Percentiles rank a stretch among this genome's conserved stretches.
Conservation (phyloP, 2,329 filamentous ascomycete genomes). For the Pestalotiopsis sp. region DNA sequence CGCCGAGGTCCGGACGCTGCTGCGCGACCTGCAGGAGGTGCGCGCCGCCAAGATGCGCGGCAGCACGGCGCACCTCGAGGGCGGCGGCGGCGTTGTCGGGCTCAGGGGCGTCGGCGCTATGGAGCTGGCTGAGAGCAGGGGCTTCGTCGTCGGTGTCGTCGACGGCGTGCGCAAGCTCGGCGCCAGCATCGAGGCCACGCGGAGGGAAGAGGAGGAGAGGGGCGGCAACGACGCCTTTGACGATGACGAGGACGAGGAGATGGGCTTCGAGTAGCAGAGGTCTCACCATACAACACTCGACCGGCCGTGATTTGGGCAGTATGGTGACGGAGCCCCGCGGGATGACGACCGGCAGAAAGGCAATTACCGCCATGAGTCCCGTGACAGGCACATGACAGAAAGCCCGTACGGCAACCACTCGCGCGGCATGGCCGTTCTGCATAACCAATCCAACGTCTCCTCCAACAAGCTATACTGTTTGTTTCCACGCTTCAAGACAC, state of each 20-base stretch:
- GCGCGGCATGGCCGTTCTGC: no score
- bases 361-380: no score
- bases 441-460: background rate
- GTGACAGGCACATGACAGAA: no score
- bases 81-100: conserved; percentile 70
- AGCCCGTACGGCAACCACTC: no score
- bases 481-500: background rate
- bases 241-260: conserved; percentile 61
- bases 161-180: conserved; percentile 87
- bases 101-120: conserved; percentile 82
- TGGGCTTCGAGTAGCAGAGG: conserved; percentile 25
- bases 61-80: conserved; percentile 72
- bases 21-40: conserved; percentile 85
- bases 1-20: conserved; percentile 72
- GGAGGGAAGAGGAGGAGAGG: conserved; percentile 77
- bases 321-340: no score
- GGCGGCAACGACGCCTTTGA: conserved; percentile 61
- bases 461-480: background rate
- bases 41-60: conserved; percentile 85
- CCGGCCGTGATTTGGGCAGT: no score
- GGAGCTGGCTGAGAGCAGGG: conserved; percentile 86
- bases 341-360: no score
- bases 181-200: conserved; percentile 75
- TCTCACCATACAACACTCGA: no score
- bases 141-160: conserved; percentile 82